phyloP scores from a whole-genome alignment of 768 basidiomycete species.

The Auricularia cornea region DNA sequence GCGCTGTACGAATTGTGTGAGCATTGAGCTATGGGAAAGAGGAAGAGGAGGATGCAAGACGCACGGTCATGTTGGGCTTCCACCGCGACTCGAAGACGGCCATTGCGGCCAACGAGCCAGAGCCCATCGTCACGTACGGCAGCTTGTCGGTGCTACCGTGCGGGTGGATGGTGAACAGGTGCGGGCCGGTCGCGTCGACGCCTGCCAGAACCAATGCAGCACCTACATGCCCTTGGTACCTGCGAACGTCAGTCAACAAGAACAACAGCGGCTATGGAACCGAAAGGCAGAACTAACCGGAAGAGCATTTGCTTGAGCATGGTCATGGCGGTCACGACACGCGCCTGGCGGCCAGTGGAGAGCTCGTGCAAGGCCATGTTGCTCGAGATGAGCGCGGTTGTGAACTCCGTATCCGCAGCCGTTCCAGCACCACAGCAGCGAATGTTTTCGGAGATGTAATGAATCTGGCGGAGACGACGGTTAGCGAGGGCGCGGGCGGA shows the following conservation, averaged over 20 bases:
- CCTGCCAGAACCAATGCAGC: conserved; percentile 96
- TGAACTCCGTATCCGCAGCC: conserved; percentile 96
- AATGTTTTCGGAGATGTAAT: conserved; percentile 91
- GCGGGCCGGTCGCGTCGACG: conserved; percentile 88
- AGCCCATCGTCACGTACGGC: conserved; percentile 98
- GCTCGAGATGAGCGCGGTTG: conserved; percentile 88
- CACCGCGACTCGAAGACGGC: conserved; percentile 89
- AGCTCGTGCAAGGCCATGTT: conserved; percentile 92
- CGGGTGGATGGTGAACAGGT: conserved; percentile 91
- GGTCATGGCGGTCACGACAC: conserved; percentile 97
- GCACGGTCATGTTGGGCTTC: conserved; percentile 72
- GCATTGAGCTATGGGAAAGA: too few relatives aligned
- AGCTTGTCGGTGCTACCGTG: conserved; percentile 98
- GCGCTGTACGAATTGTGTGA: conserved; percentile 37
- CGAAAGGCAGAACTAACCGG: conserved; percentile 38
- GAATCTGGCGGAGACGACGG: conserved; percentile 55
- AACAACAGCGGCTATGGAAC: not conserved
- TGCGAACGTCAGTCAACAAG: conserved; percentile 21
- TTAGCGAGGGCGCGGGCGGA: not conserved
- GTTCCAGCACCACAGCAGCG: conserved; percentile 98
- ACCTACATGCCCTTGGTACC: conserved; percentile 89
- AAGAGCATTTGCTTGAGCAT: conserved; percentile 97
- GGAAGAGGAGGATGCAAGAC: conserved; percentile 20
- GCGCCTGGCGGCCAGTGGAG: conserved; percentile 83
- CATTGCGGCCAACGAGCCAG: conserved; percentile 95